Base-by-base conservation (phyloP, 208 protist genomes). In the Crithidia acanthocephali region DNA sequence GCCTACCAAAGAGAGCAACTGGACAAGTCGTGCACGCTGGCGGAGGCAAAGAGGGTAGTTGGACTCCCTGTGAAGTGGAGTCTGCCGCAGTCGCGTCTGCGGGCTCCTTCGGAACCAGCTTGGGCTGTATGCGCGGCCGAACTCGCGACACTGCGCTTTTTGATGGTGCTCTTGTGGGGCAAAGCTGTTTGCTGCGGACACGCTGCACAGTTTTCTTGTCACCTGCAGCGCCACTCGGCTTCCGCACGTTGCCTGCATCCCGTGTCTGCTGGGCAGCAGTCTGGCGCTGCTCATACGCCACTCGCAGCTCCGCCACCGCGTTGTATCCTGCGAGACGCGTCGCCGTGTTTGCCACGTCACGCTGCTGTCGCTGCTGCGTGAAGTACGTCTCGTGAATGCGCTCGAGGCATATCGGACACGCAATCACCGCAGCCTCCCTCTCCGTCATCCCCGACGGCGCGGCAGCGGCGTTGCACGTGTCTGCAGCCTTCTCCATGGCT, bases 401-500 rank as follows among this genome's bases (percentile, higher is more conserved):
- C 64, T 87, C 83, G 6, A 92, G 40, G 44, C 86, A 92, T 44
- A 92, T 92, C 22, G 86, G 71, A 60, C 85, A 90, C 32, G 72
- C 69, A 47, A 74, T 7, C n/a, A 33, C 40, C 5, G 25, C 68
- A 2, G 20, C 30, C 0, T 15, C 22, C 45, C 35, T 32, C 47
- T 28, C 35, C 7, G 23, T 6, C 25, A 30, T 23, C 9, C 37
- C 37, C 37, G 13, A 15, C 37, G 13, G 13, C 0, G 8, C 44
- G 0, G 0, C 22, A 28, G 30, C 22, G 25, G 30, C 52, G 27
- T 16, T 15, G n/a, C 50, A 10, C 18, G n/a, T 35, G n/a, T 50
- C 42, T 10, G n/a, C 51, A 1, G 10, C 27, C 0, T 28, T 68
- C 16, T 62, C 8, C 51, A 68, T 23, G 10, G 32, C 48, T 50